A percentile compares a stretch with the other conserved stretches of the same genome.
Conservation (phyloP, 139 green algal species). For the Coelastrella sp. region DNA sequence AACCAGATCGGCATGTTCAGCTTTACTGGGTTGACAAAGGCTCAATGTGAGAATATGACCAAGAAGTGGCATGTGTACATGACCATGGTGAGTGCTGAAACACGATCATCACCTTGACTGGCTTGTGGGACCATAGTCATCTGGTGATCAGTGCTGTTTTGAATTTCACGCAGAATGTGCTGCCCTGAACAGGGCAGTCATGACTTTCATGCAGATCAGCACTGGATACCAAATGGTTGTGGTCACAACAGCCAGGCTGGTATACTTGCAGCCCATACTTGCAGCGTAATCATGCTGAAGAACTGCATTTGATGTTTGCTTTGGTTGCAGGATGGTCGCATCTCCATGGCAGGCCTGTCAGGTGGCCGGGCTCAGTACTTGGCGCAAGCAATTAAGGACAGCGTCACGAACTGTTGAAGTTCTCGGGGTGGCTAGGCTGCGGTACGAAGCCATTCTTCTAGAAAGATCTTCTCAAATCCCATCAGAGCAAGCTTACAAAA, state of each 20-base stretch:
- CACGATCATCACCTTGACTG: background rate
- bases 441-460: background rate
- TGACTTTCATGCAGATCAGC: too few species aligned
- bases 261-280: background rate
- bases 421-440: background rate
- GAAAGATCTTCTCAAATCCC: too few species aligned
- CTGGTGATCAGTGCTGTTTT: background rate
- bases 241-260: too few species aligned
- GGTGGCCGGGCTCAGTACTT: background rate
- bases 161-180: too few species aligned
- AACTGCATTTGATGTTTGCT: background rate
- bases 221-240: too few species aligned
- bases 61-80: constrained; percentile 58
- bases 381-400: constrained; percentile 37
- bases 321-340: constrained; percentile 29
- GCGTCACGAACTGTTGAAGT: background rate
- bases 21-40: constrained; percentile 43
- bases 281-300: background rate
- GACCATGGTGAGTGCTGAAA: constrained; percentile 24
- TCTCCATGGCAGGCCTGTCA: constrained; percentile 41
- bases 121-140: background rate
- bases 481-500: too few species aligned
- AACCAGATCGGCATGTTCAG: constrained; percentile 55
- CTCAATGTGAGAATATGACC: constrained; percentile 62
- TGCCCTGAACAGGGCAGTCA: too few species aligned